Base-by-base conservation (phyloP, 2,329 filamentous ascomycete species). In the Cadophora sp. region DNA sequence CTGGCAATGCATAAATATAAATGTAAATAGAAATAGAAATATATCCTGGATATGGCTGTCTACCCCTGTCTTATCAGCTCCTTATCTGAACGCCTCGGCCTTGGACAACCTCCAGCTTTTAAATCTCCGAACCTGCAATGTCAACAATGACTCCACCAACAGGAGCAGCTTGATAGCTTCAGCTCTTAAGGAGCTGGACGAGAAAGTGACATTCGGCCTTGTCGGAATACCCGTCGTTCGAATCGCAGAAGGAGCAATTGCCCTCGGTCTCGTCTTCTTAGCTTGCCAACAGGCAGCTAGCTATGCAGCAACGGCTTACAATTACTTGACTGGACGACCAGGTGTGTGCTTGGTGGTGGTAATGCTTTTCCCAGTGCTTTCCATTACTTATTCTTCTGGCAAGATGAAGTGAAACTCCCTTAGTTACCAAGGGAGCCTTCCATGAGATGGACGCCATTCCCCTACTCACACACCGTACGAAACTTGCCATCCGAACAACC, bases 321-420 rank as follows among this genome's bases (percentile, higher is more conserved):
- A 85, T 16, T 88, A 86, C 70, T 78, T 87, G 71, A 87, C 83
- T 3, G 84, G 84, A 22, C 81, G 75, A 64, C 85, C 85, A 4
- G 86, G 84, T 3, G 83, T 87, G 11, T 87, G 84, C 73, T 78
- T 87, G 47, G 82, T 86, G n/a, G 85, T 88, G 2, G 85, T 85
- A 61, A 87, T 79, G 83, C 83, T 13, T 68, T 85, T 85, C 82
- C 79, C n/a, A 87, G 87, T 75, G 81, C 81, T 24, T 87, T 84
- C 70, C 86, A 2, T 74, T 87, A 7, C 78, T 87, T 1, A 78
- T 87, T 2, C 80, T 88, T 2, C 80, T 88, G 1, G 84, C 82
- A 18, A 85, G 1, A 30, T 84, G 84, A 3, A 81, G 80, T 48
- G 84, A 87, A 73, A 83, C 83, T 1, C 80, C 83, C 68, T 77